Base-by-base conservation (phyloP, 1,284 basidiomycete genomes). In the Marasmius sp. region DNA sequence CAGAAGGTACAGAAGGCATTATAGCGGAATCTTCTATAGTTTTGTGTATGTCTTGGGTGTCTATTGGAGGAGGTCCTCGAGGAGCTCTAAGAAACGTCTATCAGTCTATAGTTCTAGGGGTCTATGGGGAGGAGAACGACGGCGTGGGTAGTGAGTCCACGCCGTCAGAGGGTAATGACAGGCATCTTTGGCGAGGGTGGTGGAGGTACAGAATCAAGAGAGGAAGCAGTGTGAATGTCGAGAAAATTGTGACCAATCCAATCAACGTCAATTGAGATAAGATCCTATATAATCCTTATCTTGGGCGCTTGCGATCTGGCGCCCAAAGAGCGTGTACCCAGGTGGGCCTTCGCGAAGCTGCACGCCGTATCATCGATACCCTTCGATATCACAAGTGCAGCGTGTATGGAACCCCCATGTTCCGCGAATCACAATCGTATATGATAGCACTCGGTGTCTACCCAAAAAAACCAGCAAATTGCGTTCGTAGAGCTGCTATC, bases 101-200 rank as follows among this genome's bases (percentile, higher is more conserved):
- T 69, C 16, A 60, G 64, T 74, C 71, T 72, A 74, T 58, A 60
- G 57, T 64, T 72, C 69, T 72, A 72, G 66, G 51, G 59, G 57
- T 58, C 59, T 60, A 58, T 55, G 39, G 39, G 45, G 11, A 18
- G 49, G 11, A 47, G 38, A 53, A 63, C 55, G 54, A 64, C 50
- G 56, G 58, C 41, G 58, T 59, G 57, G 63, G 55, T 61, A 60
- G 66, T 71, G 68, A 69, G 68, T 68, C 71, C 72, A 66, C 69
- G 70, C 72, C 65, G 73, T 71, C 74, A 78, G 58, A 68, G 66
- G 64, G 70, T 71, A 70, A 77, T 70, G 53, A 75, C 69, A 74
- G 73, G 73, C 77, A 80, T 79, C 63, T 66, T 68, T 68, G 68
- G 57, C 63, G 66, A 62, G 43, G 60, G 55, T 59, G 58, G 55